These are phyloP conservation scores for Phyllosticta citrichinensis DNA, from an alignment of 2,329 filamentous ascomycete species.

Conservation along the genomic window DNA sequence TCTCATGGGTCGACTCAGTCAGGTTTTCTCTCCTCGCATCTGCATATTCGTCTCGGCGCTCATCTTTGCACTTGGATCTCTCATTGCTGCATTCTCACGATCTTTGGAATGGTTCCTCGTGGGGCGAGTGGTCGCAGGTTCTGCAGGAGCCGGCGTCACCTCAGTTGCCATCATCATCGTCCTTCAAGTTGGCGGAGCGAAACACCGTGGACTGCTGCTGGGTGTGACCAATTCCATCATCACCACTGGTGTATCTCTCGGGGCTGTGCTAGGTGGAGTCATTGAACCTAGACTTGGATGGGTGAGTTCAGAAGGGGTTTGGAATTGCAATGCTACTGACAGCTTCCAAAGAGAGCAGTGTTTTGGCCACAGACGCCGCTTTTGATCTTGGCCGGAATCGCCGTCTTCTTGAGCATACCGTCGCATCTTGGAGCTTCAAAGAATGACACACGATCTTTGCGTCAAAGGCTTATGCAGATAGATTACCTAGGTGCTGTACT, in stretches of 20 bases:
- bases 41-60: conserved; percentile 55
- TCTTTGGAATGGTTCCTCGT: conserved; percentile 55
- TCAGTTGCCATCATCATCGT: conserved; percentile 66
- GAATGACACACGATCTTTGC: conserved; percentile 29
- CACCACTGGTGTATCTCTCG: conserved; percentile 60
- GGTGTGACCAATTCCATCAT: conserved; percentile 65
- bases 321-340: not conserved
- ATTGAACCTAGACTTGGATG: conserved; percentile 57
- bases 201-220: conserved; percentile 60
- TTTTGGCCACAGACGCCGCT: conserved; percentile 65
- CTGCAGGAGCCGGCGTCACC: conserved; percentile 62
- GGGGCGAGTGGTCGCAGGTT: conserved; percentile 57
- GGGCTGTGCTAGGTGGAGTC: conserved; percentile 60
- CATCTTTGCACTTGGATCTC: conserved; percentile 50
- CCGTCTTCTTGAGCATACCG: conserved; percentile 58
- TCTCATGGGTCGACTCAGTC: conserved; percentile 59
- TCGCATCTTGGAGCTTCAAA: conserved; percentile 25
- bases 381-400: conserved; percentile 49
- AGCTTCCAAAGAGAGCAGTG: conserved; percentile 50
- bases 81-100: conserved; percentile 53
- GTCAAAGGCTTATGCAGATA: conserved; percentile 51
- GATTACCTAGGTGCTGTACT: conserved; percentile 62
- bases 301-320: conserved; percentile 37
- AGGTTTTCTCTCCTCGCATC: conserved; percentile 59
- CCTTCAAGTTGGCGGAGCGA: conserved; percentile 60